Conservation (phyloP, 192 early-diverging fungal genomes). For the Coemansia sp. region DNA sequence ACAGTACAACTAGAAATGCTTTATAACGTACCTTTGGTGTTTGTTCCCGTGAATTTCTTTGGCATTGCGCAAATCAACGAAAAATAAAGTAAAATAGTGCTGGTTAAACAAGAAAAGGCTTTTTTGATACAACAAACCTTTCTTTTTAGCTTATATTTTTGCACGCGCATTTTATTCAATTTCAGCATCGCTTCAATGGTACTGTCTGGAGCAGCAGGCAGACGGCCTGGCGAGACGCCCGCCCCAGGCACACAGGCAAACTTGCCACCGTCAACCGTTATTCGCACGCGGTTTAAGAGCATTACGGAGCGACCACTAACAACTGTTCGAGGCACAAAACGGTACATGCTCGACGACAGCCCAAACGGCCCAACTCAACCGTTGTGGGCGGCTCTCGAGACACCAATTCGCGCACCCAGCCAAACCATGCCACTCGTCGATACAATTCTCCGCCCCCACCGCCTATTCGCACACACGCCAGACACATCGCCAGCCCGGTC, state of each 20-base stretch:
- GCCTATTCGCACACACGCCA: constrained; percentile 15
- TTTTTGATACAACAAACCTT: not conserved
- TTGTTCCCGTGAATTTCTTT: constrained; percentile 60
- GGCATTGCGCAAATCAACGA: constrained; percentile 34
- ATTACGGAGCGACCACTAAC: constrained; percentile 12
- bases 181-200: constrained; percentile 9
- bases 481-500: constrained; percentile 27
- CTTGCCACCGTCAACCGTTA: constrained; percentile 41
- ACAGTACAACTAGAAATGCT: too few relatives aligned
- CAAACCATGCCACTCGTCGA: constrained; percentile 11
- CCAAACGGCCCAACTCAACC: constrained; percentile 7
- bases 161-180: too few relatives aligned
- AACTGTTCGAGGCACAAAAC: constrained; percentile 29
- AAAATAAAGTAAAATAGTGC: not conserved
- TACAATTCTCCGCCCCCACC: constrained; percentile 17
- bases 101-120: too few relatives aligned
- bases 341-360: constrained; percentile 30
- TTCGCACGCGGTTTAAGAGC: constrained; percentile 38
- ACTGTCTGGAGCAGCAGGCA: constrained; percentile 12
- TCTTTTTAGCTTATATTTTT: not conserved
- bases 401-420: constrained; percentile 12
- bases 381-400: constrained; percentile 25
- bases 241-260: not conserved
- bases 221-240: constrained; percentile 14
- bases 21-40: constrained; percentile 50